Conservation (phyloP, 306 rosid genomes). For the Chamaecrista fasciculata region DNA sequence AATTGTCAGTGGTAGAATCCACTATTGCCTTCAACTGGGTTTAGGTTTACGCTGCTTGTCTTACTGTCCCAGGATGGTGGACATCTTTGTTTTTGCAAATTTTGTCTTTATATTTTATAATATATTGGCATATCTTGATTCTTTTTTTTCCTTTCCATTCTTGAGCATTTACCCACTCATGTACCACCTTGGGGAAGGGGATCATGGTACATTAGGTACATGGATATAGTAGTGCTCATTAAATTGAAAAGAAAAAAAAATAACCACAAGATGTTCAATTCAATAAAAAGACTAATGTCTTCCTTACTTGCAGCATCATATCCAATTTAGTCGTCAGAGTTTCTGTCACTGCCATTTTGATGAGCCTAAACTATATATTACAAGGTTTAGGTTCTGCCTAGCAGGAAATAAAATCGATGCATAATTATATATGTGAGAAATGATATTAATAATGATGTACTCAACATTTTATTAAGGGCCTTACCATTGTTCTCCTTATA, state of each 20-base stretch:
- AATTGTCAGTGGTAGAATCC: not conserved
- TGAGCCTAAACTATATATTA: not conserved
- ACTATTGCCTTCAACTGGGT: not conserved
- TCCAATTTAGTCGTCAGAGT: conserved; percentile 5
- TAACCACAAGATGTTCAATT: not conserved
- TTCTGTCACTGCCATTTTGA: not conserved
- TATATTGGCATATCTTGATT: not conserved
- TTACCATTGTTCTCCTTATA: not conserved
- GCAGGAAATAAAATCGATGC: not conserved
- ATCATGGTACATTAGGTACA: not conserved
- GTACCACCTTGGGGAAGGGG: not conserved
- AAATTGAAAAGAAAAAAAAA: not conserved
- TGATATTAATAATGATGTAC: not conserved
- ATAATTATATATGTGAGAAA: not conserved
- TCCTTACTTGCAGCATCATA: not conserved
- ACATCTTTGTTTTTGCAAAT: not conserved
- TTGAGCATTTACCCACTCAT: not conserved
- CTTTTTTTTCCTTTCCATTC: conserved; percentile 16
- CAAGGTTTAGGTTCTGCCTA: not conserved
- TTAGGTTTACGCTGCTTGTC: not conserved
- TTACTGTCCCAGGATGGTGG: not conserved
- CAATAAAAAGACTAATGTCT: not conserved
- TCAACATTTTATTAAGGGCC: not conserved
- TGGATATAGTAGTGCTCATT: not conserved
- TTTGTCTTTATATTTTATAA: not conserved